A percentile compares a stretch with the other conserved stretches of the same genome.
phyloP scores from a whole-genome alignment of 73 alveolate genomes.

The Loxodes magnus region DNA sequence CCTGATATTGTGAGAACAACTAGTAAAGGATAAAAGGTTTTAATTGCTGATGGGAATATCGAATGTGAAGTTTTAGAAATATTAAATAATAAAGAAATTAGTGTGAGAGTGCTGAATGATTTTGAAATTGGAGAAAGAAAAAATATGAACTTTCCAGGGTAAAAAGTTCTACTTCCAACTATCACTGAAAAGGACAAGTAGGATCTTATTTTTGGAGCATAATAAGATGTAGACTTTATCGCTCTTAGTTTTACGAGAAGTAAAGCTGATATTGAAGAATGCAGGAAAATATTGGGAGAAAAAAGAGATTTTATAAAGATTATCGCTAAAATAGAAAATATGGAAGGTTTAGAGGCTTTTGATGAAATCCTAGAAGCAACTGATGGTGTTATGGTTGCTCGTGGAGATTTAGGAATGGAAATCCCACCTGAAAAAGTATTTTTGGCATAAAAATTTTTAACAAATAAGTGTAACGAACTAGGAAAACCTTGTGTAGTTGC shows the following conservation, averaged over 20 bases:
- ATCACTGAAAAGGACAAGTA: constrained; percentile 95
- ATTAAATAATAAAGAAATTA: constrained; percentile 18
- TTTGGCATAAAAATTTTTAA: constrained; percentile 80
- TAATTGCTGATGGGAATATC: constrained; percentile 68
- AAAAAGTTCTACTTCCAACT: constrained; percentile 77
- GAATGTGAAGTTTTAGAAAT: constrained; percentile 54
- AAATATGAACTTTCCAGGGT: constrained; percentile 92
- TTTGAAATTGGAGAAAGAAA: constrained; percentile 81
- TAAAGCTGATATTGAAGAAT: constrained; percentile 61
- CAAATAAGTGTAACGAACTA: constrained; percentile 55
- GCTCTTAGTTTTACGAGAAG: constrained; percentile 52
- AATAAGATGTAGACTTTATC: constrained; percentile 44
- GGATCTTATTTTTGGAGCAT: constrained; percentile 55
- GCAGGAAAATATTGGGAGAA: constrained; percentile 80
- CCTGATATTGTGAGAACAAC: constrained; percentile 42
- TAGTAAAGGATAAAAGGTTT: constrained; percentile 38
- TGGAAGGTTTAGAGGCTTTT: constrained; percentile 91
- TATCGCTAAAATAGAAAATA: constrained; percentile 92
- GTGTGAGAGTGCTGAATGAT: constrained; percentile 47
- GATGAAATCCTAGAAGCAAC: constrained; percentile 91
- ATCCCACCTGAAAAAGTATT: constrained; percentile 91
- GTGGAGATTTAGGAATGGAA: constrained; percentile 99
- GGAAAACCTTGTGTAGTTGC: constrained; percentile 96
- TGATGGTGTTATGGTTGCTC: constrained; percentile 98
- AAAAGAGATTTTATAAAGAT: constrained; percentile 72